Base-by-base conservation (phyloP, 306 rosid genomes). In the Cucumis hystrix region DNA sequence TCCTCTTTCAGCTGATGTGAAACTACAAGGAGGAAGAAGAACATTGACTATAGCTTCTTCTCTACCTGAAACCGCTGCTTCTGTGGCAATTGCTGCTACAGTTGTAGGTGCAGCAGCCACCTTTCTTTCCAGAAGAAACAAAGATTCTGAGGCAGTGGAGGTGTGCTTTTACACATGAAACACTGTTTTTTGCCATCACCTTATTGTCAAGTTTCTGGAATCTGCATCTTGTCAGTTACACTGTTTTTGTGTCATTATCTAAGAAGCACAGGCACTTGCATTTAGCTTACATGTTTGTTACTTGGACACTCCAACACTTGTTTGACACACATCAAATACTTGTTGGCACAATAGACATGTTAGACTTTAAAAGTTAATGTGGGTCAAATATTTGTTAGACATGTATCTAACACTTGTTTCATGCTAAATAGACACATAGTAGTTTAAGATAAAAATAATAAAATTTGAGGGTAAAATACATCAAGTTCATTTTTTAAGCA, bases 1-100 rank as follows among this genome's bases (percentile, higher is more conserved):
- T 82, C 74, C 47, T 52, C 80, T 60, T 49, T 81, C 77, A 78
- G 72, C 79, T 81, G 88, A 77, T 84, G 75, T 68, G 56, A 90
- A 89, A 81, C 79, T 84, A 39, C 87, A 80, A 67, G 82, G 82
- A 70, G 84, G 89, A 81, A 92, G 91, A 80, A 87, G 87, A 80
- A 35, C 61, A 82, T 74, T 84, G 64, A 61, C 80, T 3, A 78
- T 77, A 69, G 75, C 89, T 23, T 82, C 76, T 70, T 89, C 97
- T 47, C 81, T 95, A 71, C 97, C 92, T 3, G 97, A 92, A 83
- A 89, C 98, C 45, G 98, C 90, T 1, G 97, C 96, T 78, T 90
- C 97, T 17, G 83, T 90, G 79, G 98, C 90, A 10, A 86, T 92
- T 20, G 92, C 92, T 45, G 94, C 93, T 52, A 89, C 93, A 78